A percentile compares a stretch with the other conserved stretches of the same genome.
Evolutionary conservation across 2,329 filamentous ascomycete species (phyloP).

Genomic region (Monilinia fructicola): DNA sequence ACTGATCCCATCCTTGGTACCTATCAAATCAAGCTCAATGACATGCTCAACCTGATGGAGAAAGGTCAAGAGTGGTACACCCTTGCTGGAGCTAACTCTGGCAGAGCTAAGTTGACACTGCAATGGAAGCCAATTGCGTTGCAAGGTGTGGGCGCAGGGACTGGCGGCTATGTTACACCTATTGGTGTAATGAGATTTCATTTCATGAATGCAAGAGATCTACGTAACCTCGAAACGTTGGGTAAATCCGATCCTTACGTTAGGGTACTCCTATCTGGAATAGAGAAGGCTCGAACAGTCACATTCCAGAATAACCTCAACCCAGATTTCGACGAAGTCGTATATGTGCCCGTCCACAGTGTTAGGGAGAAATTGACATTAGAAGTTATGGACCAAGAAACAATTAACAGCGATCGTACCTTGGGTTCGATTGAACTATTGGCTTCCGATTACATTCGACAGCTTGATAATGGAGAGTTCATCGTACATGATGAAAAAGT

Average conservation of each 20-base stretch:
- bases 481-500: constrained; percentile 74
- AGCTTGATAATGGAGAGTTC: constrained; percentile 80
- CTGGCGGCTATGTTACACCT: constrained; percentile 86
- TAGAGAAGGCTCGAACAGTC: constrained; percentile 88
- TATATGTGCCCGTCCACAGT: constrained; percentile 90
- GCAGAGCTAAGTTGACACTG: constrained; percentile 84
- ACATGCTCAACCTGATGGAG: constrained; percentile 85
- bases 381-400: constrained; percentile 97
- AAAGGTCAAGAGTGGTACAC: constrained; percentile 98
- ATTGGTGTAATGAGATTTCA: constrained; percentile 95
- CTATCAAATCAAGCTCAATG: constrained; percentile 93
- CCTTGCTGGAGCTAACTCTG: constrained; percentile 74
- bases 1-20: constrained; percentile 83
- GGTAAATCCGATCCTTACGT: constrained; percentile 97
- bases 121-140: constrained; percentile 96
- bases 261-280: constrained; percentile 81
- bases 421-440: constrained; percentile 78
- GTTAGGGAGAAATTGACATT: constrained; percentile 78
- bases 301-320: constrained; percentile 96
- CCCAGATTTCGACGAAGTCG: constrained; percentile 91
- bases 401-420: constrained; percentile 83
- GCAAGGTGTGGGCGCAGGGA: constrained; percentile 71
- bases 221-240: constrained; percentile 91
- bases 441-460: constrained; percentile 73
- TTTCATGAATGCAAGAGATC: constrained; percentile 76